These are phyloP conservation scores for Vigna nakashimae DNA, from an alignment of 306 rosid genomes.

Conservation along the genomic window DNA sequence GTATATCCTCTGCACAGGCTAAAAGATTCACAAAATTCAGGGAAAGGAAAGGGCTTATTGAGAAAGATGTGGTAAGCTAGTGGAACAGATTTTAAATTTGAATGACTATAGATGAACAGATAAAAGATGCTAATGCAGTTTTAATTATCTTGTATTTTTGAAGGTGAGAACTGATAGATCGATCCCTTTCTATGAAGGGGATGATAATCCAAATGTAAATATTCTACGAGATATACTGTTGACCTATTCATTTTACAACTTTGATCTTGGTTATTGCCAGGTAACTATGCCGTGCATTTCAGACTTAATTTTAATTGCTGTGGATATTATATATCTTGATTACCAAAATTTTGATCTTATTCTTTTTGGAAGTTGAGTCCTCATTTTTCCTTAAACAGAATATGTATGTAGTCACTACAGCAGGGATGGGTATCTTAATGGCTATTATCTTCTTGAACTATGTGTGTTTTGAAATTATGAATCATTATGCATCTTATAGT, in stretches of 20 bases:
- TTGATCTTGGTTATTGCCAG: slow-evolving; percentile 99
- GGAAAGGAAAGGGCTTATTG: slow-evolving; percentile 97
- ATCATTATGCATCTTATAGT: slow-evolving; percentile 11
- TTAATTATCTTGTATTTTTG: slow-evolving; percentile 44
- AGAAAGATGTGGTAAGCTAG: slow-evolving; percentile 92
- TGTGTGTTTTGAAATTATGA: slow-evolving; percentile 29
- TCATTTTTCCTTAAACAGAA: slow-evolving; percentile 4
- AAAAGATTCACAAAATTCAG: slow-evolving; percentile 94
- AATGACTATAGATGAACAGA: slow-evolving; percentile 26
- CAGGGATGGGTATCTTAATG: slow-evolving; percentile 35
- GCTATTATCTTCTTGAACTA: slow-evolving; percentile 32
- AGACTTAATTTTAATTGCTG: slow-evolving; percentile 23
- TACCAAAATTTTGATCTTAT: slow-evolving; percentile 7
- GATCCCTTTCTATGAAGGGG: slow-evolving; percentile 83
- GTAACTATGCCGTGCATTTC: slow-evolving; percentile 52
- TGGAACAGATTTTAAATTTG: slow-evolving; percentile 27
- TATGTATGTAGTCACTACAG: slow-evolving; percentile 26
- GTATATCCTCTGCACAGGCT: slow-evolving; percentile 85
- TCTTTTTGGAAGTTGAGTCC: slow-evolving; percentile 7
- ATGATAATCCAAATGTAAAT: slow-evolving; percentile 85
- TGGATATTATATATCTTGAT: neutral
- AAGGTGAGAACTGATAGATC: slow-evolving; percentile 98
- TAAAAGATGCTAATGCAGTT: slow-evolving; percentile 43
- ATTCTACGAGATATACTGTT: slow-evolving; percentile 83
- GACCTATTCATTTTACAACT: slow-evolving; percentile 98